Percentiles rank a stretch among this genome's conserved stretches.
Conservation (phyloP, 306 rosid species). For the Purshia tridentata region DNA sequence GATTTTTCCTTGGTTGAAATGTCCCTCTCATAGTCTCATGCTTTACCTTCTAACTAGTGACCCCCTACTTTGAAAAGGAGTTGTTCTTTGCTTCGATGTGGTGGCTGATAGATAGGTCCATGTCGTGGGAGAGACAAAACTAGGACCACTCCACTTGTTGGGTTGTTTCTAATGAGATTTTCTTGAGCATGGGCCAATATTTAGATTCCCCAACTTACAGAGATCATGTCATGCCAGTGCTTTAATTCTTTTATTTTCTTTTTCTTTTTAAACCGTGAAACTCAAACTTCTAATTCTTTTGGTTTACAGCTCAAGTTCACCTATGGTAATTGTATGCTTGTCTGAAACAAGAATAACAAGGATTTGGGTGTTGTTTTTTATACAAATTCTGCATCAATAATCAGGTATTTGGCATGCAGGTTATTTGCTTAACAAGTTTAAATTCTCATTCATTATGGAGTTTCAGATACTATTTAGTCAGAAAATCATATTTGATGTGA, state of each 20-base stretch:
- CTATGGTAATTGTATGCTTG: too few species aligned
- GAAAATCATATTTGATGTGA: neutral
- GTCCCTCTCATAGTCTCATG: conserved; percentile 1
- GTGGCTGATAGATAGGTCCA: conserved; percentile 14
- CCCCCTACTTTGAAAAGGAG: neutral
- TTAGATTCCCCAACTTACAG: neutral
- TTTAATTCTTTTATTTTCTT: too few species aligned
- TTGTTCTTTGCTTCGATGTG: neutral
- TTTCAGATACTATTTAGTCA: neutral
- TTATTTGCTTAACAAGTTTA: conserved; percentile 6
- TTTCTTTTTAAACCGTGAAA: too few species aligned
- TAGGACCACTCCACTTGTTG: conserved; percentile 19
- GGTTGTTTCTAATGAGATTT: neutral
- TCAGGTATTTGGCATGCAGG: neutral
- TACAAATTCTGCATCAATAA: neutral
- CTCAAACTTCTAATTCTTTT: too few species aligned
- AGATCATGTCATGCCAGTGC: neutral
- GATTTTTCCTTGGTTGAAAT: neutral
- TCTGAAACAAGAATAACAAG: too few species aligned
- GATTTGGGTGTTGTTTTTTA: neutral
- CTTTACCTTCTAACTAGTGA: too few species aligned
- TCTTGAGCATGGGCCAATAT: neutral
- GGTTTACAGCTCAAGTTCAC: too few species aligned
- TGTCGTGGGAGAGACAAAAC: neutral
- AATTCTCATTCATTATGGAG: neutral